Evolutionary conservation across 2,329 filamentous ascomycete species (phyloP).

Genomic region (Monilinia laxa): DNA sequence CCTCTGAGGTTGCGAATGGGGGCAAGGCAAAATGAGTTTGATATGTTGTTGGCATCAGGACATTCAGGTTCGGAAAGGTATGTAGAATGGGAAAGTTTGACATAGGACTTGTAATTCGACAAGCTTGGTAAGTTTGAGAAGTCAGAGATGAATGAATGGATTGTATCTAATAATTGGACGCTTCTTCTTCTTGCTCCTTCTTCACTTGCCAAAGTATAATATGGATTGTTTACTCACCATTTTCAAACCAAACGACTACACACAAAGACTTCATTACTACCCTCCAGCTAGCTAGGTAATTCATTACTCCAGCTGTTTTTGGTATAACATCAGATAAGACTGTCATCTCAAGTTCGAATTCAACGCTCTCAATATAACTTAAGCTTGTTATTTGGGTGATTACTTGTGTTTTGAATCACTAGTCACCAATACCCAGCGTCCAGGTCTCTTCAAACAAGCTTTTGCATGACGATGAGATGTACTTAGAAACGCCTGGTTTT

Average conservation of each 20-base stretch:
- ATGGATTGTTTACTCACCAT: no score
- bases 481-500: background rate
- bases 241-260: no score
- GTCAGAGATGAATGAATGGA: background rate
- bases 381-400: background rate
- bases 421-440: background rate
- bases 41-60: background rate
- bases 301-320: background rate
- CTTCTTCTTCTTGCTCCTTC: background rate
- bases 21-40: conserved; percentile 20
- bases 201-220: background rate
- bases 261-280: no score
- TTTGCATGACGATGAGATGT: background rate
- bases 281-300: background rate
- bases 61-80: conserved; percentile 12
- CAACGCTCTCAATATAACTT: background rate
- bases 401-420: no score
- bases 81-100: conserved; percentile 38
- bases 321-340: background rate
- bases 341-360: background rate
- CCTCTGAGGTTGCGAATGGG: conserved; percentile 22
- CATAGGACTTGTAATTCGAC: background rate
- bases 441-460: background rate
- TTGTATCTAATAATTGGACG: no score
- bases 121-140: background rate